Conservation (phyloP, 2,329 filamentous ascomycete genomes). For the Colletotrichum sp. region DNA sequence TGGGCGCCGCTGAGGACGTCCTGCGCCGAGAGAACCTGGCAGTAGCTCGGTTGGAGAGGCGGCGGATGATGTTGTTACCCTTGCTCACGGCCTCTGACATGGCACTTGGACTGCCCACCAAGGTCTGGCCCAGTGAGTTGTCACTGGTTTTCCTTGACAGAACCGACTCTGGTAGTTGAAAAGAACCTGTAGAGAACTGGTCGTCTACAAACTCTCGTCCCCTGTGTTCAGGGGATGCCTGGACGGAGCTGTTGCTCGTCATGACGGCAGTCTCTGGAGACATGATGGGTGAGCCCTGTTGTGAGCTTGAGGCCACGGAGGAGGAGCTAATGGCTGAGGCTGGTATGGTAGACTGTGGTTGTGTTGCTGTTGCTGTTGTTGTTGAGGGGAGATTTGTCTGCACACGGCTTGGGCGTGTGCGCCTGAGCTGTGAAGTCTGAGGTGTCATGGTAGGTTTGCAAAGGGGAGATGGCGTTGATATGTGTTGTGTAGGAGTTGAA, state of each 20-base stretch:
- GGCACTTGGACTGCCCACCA: slow-evolving; percentile 62
- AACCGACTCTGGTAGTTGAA: slow-evolving; percentile 78
- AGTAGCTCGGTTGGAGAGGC: slow-evolving; percentile 81
- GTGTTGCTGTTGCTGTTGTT: not conserved
- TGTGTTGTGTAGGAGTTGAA: slow-evolving; percentile 31
- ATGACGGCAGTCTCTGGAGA: slow-evolving; percentile 57
- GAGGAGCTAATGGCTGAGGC: slow-evolving; percentile 61
- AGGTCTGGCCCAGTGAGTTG: slow-evolving; percentile 68
- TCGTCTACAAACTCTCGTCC: slow-evolving; percentile 57
- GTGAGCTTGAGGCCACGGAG: slow-evolving; percentile 59
- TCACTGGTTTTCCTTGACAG: slow-evolving; percentile 64
- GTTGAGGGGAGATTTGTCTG: slow-evolving; percentile 46
- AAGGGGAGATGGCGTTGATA: slow-evolving; percentile 31
- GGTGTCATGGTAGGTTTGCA: slow-evolving; percentile 47
- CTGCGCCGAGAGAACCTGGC: slow-evolving; percentile 70
- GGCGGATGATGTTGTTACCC: slow-evolving; percentile 70
- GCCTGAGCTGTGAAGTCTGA: slow-evolving; percentile 43
- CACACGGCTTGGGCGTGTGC: slow-evolving; percentile 51
- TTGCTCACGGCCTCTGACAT: slow-evolving; percentile 45
- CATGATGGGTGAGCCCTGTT: slow-evolving; percentile 62
- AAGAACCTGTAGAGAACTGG: slow-evolving; percentile 54
- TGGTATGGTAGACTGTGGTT: slow-evolving; percentile 44
- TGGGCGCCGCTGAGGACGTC: slow-evolving; percentile 77
- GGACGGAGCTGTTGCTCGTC: slow-evolving; percentile 67
- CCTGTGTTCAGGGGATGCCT: slow-evolving; percentile 70